Evolutionary conservation across 2,329 filamentous ascomycete genomes (phyloP).

Genomic region (Pochonia chlamydosporia): DNA sequence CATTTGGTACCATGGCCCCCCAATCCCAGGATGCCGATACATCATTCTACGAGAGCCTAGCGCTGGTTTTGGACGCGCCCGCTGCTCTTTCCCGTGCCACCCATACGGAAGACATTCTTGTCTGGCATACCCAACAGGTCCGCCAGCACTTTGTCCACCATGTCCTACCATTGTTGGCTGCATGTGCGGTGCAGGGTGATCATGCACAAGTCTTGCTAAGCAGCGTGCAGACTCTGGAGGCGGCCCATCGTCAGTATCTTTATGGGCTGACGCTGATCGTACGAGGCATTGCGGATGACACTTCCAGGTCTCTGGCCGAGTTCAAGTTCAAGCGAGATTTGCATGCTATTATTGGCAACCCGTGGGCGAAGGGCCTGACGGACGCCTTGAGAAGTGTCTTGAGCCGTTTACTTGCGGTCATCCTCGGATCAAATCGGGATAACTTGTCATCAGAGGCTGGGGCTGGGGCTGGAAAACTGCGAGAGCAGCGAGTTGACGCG

Average conservation of each 20-base stretch:
- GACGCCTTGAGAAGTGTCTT: conserved; percentile 50
- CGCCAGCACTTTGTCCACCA: conserved; percentile 55
- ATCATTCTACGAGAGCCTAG: conserved; percentile 46
- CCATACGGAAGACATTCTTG: conserved; percentile 50
- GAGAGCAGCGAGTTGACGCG: conserved; percentile 25
- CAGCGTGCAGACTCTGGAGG: conserved; percentile 53
- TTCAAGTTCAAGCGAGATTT: conserved; percentile 55
- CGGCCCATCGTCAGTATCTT: conserved; percentile 51
- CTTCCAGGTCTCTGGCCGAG: conserved; percentile 30
- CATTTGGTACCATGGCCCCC: conserved; percentile 42
- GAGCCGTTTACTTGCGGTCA: conserved; percentile 40
- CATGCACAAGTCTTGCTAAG: conserved; percentile 42
- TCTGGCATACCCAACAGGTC: conserved; percentile 57
- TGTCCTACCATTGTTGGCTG: conserved; percentile 49
- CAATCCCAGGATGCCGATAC: conserved; percentile 36
- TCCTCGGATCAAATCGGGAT: conserved; percentile 31
- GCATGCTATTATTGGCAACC: conserved; percentile 60
- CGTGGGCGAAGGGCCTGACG: conserved; percentile 47
- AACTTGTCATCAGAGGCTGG: neutral
- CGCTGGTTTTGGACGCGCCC: conserved; percentile 45
- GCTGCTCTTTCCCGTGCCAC: conserved; percentile 40
- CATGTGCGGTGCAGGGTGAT: conserved; percentile 36
- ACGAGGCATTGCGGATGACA: conserved; percentile 36
- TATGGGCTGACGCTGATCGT: conserved; percentile 48
- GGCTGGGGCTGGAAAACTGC: conserved; percentile 11